These are phyloP conservation scores for Phascolomyces articulosus DNA, from an alignment of 371 early-diverging fungal genomes.

Conservation along the genomic window DNA sequence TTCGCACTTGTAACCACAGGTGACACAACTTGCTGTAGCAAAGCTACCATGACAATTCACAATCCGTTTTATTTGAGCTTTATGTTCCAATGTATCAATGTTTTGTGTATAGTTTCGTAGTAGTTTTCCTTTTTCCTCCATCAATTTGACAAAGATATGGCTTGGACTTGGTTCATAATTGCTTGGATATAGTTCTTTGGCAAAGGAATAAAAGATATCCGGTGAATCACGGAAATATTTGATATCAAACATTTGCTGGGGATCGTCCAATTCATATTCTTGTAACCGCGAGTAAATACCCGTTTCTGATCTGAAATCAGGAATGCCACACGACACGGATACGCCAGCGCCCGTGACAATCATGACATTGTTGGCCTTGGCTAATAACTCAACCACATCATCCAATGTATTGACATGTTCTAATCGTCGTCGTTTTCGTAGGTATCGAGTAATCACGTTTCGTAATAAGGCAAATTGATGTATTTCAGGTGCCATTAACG, in stretches of 20 bases:
- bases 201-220: constrained; percentile 93
- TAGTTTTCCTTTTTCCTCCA: constrained; percentile 83
- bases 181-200: constrained; percentile 87
- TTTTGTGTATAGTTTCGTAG: constrained; percentile 98
- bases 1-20: constrained; percentile 76
- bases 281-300: constrained; percentile 93
- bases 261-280: constrained; percentile 79
- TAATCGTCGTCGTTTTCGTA: constrained; percentile 62
- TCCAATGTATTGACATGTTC: constrained; percentile 69
- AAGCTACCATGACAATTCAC: constrained; percentile 94
- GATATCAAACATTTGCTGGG: constrained; percentile 93
- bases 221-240: constrained; percentile 85
- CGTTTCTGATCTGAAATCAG: constrained; percentile 96
- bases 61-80: constrained; percentile 83
- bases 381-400: constrained; percentile 72
- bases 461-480: constrained; percentile 59
- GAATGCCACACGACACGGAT: constrained; percentile 96
- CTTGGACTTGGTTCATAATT: constrained; percentile 92
- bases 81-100: constrained; percentile 96
- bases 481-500: constrained; percentile 32
- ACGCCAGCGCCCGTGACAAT: constrained; percentile 94
- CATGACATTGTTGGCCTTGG: constrained; percentile 76
- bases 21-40: constrained; percentile 90
- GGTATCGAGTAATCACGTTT: constrained; percentile 51
- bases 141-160: constrained; percentile 89